Conservation (phyloP, 441 rosid species). For the Croton setiger region DNA sequence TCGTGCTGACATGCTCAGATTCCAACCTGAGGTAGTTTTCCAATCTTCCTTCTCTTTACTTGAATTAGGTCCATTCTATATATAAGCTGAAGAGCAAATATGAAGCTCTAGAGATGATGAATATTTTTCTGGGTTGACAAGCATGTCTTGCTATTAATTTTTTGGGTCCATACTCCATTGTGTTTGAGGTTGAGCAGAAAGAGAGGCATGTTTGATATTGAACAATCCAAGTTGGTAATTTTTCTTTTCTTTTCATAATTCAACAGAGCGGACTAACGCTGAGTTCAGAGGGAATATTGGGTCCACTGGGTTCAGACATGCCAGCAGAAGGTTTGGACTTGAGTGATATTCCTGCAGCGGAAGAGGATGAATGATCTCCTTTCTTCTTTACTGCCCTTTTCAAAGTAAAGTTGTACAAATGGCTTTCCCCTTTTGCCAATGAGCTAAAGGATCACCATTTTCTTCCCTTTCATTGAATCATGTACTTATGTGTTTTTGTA, state of each 20-base stretch:
- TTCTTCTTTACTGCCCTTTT: background rate
- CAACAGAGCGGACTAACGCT: constrained; percentile 81
- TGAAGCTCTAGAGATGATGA: background rate
- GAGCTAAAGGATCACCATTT: background rate
- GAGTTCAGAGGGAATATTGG: constrained; percentile 77
- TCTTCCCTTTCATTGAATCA: background rate
- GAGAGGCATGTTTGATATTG: background rate
- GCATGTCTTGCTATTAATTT: background rate
- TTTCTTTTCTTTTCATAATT: background rate
- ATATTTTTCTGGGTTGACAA: background rate
- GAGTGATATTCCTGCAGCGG: constrained; percentile 42
- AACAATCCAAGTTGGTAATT: background rate
- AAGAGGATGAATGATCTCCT: constrained; percentile 18
- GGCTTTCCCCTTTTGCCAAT: background rate
- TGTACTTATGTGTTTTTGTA: background rate
- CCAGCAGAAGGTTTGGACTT: constrained; percentile 82
- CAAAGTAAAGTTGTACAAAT: constrained; percentile 1
- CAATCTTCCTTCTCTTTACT: background rate
- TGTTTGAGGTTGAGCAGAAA: background rate
- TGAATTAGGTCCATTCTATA: background rate
- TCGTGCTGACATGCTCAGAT: constrained; percentile 96
- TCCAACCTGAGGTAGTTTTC: constrained; percentile 82
- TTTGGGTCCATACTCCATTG: too few relatives aligned
- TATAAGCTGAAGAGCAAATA: background rate
- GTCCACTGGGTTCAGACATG: constrained; percentile 61